Conservation (phyloP, 2,329 filamentous ascomycete genomes). For the Hymenoscyphus scutula region DNA sequence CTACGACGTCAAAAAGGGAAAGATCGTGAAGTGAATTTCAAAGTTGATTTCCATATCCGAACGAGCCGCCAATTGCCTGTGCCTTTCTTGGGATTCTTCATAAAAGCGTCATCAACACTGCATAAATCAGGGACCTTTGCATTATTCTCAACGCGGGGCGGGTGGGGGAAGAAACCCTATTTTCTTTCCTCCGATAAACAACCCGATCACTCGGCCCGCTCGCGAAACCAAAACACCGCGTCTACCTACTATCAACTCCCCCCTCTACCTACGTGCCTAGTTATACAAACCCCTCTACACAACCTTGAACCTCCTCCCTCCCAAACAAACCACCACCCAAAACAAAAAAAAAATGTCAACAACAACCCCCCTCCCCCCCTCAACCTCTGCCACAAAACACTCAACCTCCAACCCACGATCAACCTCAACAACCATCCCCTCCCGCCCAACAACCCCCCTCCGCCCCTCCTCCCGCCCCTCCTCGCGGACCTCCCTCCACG, state of each 20-base stretch:
- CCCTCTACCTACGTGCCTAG: no score
- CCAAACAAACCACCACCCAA: conserved; percentile 24
- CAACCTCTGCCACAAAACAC: no score
- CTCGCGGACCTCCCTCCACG: no score
- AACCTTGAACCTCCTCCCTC: background rate
- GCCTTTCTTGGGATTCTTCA: background rate
- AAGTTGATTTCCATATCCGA: background rate
- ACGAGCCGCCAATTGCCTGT: background rate
- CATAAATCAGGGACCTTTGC: background rate
- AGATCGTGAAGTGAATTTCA: background rate
- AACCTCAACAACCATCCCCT: no score
- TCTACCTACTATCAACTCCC: no score
- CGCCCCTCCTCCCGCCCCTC: conserved; percentile 87
- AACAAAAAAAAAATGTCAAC: no score
- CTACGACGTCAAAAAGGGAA: background rate
- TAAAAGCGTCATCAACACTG: conserved; percentile 4
- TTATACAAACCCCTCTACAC: background rate
- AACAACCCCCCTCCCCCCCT: no score
- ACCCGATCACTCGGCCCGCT: no score
- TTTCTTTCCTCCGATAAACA: no score
- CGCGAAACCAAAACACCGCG: no score
- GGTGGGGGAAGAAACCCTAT: no score
- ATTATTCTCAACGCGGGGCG: background rate
- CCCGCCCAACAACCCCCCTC: conserved; percentile 82
- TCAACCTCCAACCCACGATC: conserved; percentile 30